Percentiles rank a stretch among this genome's conserved stretches.
Conservation (phyloP, 192 early-diverging fungal genomes). For the Diversispora epigaea region DNA sequence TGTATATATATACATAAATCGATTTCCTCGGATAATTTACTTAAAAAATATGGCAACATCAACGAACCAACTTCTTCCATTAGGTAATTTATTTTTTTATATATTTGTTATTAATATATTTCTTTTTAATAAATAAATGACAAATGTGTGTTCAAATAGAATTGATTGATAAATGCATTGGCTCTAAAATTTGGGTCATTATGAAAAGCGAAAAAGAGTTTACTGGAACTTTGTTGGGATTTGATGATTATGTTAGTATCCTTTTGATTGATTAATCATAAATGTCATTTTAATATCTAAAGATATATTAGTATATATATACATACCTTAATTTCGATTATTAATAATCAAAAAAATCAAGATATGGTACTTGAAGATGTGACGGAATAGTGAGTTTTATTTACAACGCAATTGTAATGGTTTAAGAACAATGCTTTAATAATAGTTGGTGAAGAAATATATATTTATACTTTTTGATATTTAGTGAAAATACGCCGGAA, state of each 20-base stretch:
- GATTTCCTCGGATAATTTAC: background rate
- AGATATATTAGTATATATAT: slow-evolving; percentile 16
- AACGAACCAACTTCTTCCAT: slow-evolving; percentile 15
- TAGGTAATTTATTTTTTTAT: background rate
- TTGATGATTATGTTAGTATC: slow-evolving; percentile 95
- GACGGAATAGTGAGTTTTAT: slow-evolving; percentile 79
- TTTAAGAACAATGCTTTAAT: background rate
- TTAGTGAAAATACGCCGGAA: slow-evolving; percentile 76
- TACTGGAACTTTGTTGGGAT: slow-evolving; percentile 91
- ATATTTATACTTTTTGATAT: slow-evolving; percentile 13
- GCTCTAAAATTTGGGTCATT: slow-evolving; percentile 94
- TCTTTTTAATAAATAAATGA: background rate
- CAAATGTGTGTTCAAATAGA: slow-evolving; percentile 52
- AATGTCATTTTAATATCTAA: background rate
- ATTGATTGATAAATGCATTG: slow-evolving; percentile 97
- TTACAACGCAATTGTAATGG: background rate
- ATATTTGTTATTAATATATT: background rate
- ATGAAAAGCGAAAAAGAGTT: slow-evolving; percentile 99
- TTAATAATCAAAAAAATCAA: slow-evolving; percentile 28
- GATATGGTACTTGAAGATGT: slow-evolving; percentile 98
- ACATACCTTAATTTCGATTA: background rate
- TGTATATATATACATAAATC: too few species aligned
- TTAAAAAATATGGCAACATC: background rate
- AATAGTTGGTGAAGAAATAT: background rate
- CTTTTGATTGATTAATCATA: slow-evolving; percentile 28